phyloP scores from a whole-genome alignment of 2,329 filamentous ascomycete species.

The Colletotrichum limetticola region DNA sequence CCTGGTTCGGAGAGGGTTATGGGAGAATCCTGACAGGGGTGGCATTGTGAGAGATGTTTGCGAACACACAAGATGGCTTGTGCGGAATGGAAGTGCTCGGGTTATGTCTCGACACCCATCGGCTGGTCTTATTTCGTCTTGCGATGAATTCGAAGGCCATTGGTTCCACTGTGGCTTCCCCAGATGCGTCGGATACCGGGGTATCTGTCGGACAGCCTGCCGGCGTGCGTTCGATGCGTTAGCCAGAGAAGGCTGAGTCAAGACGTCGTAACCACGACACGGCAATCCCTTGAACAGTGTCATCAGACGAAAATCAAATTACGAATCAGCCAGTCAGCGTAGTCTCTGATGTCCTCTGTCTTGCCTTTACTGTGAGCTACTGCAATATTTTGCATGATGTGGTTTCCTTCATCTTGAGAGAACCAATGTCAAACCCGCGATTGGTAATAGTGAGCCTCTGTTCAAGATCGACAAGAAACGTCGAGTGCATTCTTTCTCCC shows the following conservation, averaged over 20 bases:
- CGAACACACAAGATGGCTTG: background rate
- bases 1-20: conserved; percentile 50
- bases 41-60: conserved; percentile 44
- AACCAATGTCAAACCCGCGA: no score
- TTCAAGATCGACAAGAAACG: no score
- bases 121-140: conserved; percentile 15
- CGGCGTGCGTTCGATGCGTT: no score
- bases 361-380: no score
- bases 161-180: background rate
- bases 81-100: background rate
- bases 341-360: no score
- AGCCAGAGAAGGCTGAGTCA: background rate
- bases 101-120: background rate
- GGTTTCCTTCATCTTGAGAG: no score
- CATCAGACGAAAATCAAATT: no score
- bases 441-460: no score
- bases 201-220: background rate
- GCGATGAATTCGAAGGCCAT: background rate
- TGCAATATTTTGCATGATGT: no score
- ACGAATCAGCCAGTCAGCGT: background rate
- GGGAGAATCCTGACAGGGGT: conserved; percentile 50
- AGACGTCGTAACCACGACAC: background rate
- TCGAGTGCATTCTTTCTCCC: no score
- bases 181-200: conserved; percentile 10
- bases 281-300: background rate